Evolutionary conservation across 495 filamentous ascomycete species (phyloP).

Genomic region (Aspergillus carlsbadensis): DNA sequence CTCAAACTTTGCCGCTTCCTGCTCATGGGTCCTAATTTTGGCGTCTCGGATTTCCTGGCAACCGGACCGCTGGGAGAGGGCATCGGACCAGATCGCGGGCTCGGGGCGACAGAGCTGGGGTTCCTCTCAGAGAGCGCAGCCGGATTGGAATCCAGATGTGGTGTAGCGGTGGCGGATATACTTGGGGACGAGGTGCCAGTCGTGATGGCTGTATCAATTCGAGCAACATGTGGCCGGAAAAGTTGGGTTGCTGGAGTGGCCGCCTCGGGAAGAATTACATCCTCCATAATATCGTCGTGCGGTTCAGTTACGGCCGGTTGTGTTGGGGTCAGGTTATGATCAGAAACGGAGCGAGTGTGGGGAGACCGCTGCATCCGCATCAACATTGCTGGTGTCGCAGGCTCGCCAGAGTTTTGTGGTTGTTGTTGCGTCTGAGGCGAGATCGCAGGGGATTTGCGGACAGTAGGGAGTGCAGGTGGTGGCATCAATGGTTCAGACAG

Average conservation of each 20-base stretch:
- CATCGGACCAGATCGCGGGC: slow-evolving; percentile 39
- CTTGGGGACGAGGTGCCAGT: slow-evolving; percentile 26
- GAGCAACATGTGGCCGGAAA: slow-evolving; percentile 36
- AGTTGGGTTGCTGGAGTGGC: slow-evolving; percentile 34
- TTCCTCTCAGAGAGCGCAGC: slow-evolving; percentile 15
- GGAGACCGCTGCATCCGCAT: slow-evolving; percentile 64
- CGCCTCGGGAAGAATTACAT: slow-evolving; percentile 66
- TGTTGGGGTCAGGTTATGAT: slow-evolving; percentile 31
- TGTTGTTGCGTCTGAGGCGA: slow-evolving; percentile 35
- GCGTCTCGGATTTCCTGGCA: slow-evolving; percentile 40
- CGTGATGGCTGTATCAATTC: slow-evolving; percentile 44
- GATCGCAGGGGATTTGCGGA: slow-evolving; percentile 55
- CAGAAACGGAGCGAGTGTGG: slow-evolving; percentile 23
- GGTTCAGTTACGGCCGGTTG: slow-evolving; percentile 21
- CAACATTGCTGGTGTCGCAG: slow-evolving; percentile 82
- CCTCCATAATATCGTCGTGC: slow-evolving; percentile 63
- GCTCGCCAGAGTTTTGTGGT: slow-evolving; percentile 37
- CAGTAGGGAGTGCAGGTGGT: slow-evolving; percentile 60
- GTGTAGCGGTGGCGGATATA: slow-evolving; percentile 32
- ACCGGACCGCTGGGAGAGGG: slow-evolving; percentile 45
- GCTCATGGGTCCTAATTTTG: slow-evolving; percentile 26
- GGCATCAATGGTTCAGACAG: slow-evolving; percentile 69
- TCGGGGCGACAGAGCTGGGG: slow-evolving; percentile 32
- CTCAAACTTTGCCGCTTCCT: slow-evolving; percentile 72
- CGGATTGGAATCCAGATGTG: slow-evolving; percentile 31